These are phyloP conservation scores for Venturia pyrina DNA, from an alignment of 2,329 filamentous ascomycete genomes.

Conservation along the genomic window DNA sequence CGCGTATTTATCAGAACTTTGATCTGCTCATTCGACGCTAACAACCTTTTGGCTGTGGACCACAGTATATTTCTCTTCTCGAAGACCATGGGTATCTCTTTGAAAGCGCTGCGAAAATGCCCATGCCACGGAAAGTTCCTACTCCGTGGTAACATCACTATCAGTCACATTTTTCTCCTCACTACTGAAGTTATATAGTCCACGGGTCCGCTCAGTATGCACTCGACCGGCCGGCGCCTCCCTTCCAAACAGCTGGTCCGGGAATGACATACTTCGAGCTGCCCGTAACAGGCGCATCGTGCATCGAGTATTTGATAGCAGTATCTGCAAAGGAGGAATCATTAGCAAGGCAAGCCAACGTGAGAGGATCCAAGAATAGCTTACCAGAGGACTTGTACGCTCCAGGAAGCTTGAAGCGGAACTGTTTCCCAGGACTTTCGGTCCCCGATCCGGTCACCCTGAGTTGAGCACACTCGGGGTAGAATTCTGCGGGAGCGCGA, in stretches of 20 bases:
- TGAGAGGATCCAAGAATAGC: no score
- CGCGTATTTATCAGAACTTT: no score
- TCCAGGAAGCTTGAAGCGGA: conserved; percentile 17
- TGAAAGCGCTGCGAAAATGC: no score
- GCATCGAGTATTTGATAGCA: background rate
- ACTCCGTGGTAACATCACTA: no score
- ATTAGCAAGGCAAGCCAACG: no score
- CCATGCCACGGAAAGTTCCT: no score
- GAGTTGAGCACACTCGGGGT: conserved; percentile 43
- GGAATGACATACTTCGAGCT: conserved; percentile 16
- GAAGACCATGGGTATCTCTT: no score
- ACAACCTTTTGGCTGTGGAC: no score
- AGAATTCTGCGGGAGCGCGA: conserved; percentile 33
- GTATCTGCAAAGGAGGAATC: background rate
- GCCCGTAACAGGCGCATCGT: background rate
- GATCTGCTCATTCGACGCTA: no score
- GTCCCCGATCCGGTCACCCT: conserved; percentile 36
- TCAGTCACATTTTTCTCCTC: no score
- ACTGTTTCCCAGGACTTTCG: conserved; percentile 15
- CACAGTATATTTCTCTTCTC: no score
- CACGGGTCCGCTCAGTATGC: background rate
- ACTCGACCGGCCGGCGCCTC: background rate
- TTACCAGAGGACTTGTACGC: conserved; percentile 19
- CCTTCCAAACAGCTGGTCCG: conserved; percentile 16
- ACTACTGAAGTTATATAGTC: no score